phyloP scores from a whole-genome alignment of 352 stramenopile species.

The Phytophthora macrochlamydospora region DNA sequence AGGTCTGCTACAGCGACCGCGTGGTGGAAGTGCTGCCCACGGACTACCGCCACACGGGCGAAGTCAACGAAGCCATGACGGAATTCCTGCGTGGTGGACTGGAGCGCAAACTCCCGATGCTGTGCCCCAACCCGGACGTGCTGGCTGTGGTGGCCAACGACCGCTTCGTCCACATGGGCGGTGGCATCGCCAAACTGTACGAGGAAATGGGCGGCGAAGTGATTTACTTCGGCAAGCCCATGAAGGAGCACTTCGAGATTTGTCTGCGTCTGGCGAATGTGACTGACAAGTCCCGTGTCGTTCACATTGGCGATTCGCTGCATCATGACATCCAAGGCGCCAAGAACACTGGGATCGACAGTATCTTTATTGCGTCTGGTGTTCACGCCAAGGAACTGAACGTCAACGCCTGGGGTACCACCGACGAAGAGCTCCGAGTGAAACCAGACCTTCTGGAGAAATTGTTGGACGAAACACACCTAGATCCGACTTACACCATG shows the following conservation, averaged over 20 bases:
- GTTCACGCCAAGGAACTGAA: slow-evolving; percentile 58
- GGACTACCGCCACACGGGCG: slow-evolving; percentile 50
- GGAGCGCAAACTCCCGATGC: slow-evolving; percentile 65
- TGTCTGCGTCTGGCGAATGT: slow-evolving; percentile 46
- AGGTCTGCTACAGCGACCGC: slow-evolving; percentile 55
- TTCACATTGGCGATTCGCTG: slow-evolving; percentile 73
- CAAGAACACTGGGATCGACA: slow-evolving; percentile 51
- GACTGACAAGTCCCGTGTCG: slow-evolving; percentile 37
- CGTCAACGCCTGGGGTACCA: slow-evolving; percentile 32
- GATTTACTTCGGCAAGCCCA: slow-evolving; percentile 87
- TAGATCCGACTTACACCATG: slow-evolving; percentile 36
- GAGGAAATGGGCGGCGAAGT: slow-evolving; percentile 72
- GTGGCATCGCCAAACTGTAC: slow-evolving; percentile 86
- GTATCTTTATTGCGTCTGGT: slow-evolving; percentile 62
- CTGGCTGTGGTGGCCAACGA: slow-evolving; percentile 70
- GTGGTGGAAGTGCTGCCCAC: slow-evolving; percentile 37
- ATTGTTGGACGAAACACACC: slow-evolving; percentile 26
- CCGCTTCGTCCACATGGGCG: slow-evolving; percentile 61
- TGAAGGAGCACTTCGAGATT: slow-evolving; percentile 77
- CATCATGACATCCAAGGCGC: slow-evolving; percentile 71
- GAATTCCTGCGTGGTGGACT: slow-evolving; percentile 58
- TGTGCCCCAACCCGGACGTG: slow-evolving; percentile 91
- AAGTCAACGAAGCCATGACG: slow-evolving; percentile 41
- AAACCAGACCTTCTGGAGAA: slow-evolving; percentile 33
- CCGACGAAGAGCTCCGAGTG: slow-evolving; percentile 28